These are phyloP conservation scores for Raphidocelis subcapitata DNA, from an alignment of 139 green algal species.

Conservation along the genomic window DNA sequence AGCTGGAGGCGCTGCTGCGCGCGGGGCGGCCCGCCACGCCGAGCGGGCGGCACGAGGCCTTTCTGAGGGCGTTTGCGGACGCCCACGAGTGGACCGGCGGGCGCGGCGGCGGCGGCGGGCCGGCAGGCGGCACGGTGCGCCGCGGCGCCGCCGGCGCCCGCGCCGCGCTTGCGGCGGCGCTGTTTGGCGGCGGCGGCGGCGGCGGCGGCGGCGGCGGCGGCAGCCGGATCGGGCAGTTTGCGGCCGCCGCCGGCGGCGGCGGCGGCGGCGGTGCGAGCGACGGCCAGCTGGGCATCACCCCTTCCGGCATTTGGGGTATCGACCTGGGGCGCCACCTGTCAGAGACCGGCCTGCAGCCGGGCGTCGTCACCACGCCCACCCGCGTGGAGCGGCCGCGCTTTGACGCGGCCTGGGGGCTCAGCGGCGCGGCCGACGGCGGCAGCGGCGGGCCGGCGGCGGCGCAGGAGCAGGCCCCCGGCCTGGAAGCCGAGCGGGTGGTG, in stretches of 20 bases:
- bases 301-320: conserved; percentile 18
- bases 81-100: no score
- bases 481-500: conserved; percentile 33
- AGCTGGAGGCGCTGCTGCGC: not conserved
- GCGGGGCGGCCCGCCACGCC: no score
- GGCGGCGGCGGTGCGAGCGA: not conserved
- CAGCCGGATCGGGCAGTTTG: not conserved
- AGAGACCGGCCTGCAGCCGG: conserved; percentile 19
- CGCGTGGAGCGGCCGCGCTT: not conserved
- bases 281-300: no score
- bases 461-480: not conserved
- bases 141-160: no score
- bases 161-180: no score
- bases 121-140: no score
- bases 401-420: not conserved
- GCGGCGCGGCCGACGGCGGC: not conserved
- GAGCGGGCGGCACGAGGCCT: no score
- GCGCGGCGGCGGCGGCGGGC: no score
- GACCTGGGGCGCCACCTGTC: conserved; percentile 26
- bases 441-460: no score
- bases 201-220: conserved; percentile 2
- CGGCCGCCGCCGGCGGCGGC: not conserved
- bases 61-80: no score
- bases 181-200: no score
- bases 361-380: not conserved